Conservation (phyloP, 306 rosid genomes). For the Vigna unguiculata region DNA sequence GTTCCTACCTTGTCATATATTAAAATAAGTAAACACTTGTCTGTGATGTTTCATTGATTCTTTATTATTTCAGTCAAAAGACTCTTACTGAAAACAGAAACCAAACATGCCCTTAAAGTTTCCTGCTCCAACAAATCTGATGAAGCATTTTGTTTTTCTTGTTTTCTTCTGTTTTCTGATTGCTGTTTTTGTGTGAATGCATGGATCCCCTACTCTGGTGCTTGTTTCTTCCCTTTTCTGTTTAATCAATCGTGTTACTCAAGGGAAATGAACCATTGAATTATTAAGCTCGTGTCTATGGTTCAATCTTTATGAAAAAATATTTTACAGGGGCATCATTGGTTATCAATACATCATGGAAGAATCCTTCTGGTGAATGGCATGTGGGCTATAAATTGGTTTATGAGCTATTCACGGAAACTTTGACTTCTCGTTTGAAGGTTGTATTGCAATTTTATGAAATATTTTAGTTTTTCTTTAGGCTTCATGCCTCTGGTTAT, state of each 20-base stretch:
- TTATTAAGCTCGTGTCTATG: conserved; percentile 32
- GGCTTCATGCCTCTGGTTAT: conserved; percentile 30
- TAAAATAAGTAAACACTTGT: conserved; percentile 15
- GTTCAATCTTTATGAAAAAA: conserved; percentile 36
- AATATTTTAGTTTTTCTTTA: conserved; percentile 38
- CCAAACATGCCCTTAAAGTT: conserved; percentile 23
- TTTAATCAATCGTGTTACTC: background rate
- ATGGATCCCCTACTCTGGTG: conserved; percentile 13
- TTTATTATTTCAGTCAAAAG: conserved; percentile 1
- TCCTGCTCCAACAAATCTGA: conserved; percentile 24
- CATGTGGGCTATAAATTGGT: conserved; percentile 86
- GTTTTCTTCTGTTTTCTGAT: background rate
- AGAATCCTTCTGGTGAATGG: conserved; percentile 99
- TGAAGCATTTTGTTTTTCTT: conserved; percentile 21
- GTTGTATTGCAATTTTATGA: conserved; percentile 50
- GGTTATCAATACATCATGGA: conserved; percentile 81
- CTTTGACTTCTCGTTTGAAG: conserved; percentile 86
- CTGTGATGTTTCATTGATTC: background rate
- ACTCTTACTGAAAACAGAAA: conserved; percentile 17
- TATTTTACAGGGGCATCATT: conserved; percentile 72
- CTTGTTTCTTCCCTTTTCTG: conserved; percentile 11
- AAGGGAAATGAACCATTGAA: conserved; percentile 31
- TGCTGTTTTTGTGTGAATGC: conserved; percentile 21
- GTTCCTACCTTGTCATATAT: background rate
- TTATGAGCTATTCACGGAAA: conserved; percentile 82